phyloP scores from a whole-genome alignment of 1,284 basidiomycete genomes.

The Termitomyces sp. region DNA sequence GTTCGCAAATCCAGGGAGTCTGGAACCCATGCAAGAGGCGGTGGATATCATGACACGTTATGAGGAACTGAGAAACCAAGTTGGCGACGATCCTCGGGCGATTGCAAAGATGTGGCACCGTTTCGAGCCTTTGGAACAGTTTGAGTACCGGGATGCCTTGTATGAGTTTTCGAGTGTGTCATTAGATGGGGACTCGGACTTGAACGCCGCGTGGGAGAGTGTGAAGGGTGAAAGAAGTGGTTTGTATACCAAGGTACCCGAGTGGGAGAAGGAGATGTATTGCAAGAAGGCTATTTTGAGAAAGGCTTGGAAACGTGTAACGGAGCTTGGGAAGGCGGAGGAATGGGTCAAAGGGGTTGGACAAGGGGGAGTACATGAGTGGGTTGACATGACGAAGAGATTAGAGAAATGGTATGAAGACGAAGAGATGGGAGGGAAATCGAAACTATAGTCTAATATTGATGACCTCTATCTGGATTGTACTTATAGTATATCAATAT shows the following conservation, averaged over 20 bases:
- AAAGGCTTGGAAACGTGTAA: conserved; percentile 54
- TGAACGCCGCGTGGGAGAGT: conserved; percentile 3
- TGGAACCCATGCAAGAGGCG: conserved; percentile 47
- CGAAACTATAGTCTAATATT: conserved; percentile 12
- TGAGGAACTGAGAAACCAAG: conserved; percentile 31
- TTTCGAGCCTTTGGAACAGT: conserved; percentile 51
- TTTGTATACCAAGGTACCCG: conserved; percentile 27
- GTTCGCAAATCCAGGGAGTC: conserved; percentile 43
- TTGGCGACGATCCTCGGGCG: conserved; percentile 27
- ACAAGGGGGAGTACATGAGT: conserved; percentile 48
- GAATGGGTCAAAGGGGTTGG: conserved; percentile 62
- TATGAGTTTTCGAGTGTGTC: conserved; percentile 36
- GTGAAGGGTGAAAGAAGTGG: background rate
- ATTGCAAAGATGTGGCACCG: conserved; percentile 55
- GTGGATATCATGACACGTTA: conserved; percentile 45
- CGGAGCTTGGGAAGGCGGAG: conserved; percentile 49
- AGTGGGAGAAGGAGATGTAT: conserved; percentile 60
- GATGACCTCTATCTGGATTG: background rate
- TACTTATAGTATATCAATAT: too few species aligned
- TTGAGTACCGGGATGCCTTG: conserved; percentile 61
- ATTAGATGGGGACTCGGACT: conserved; percentile 15
- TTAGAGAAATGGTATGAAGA: conserved; percentile 33
- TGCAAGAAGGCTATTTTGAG: conserved; percentile 45
- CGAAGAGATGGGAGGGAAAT: conserved; percentile 7
- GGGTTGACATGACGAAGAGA: conserved; percentile 54